These are phyloP conservation scores for Trichoderma sp. DNA, from an alignment of 2,329 filamentous ascomycete genomes.

Conservation along the genomic window DNA sequence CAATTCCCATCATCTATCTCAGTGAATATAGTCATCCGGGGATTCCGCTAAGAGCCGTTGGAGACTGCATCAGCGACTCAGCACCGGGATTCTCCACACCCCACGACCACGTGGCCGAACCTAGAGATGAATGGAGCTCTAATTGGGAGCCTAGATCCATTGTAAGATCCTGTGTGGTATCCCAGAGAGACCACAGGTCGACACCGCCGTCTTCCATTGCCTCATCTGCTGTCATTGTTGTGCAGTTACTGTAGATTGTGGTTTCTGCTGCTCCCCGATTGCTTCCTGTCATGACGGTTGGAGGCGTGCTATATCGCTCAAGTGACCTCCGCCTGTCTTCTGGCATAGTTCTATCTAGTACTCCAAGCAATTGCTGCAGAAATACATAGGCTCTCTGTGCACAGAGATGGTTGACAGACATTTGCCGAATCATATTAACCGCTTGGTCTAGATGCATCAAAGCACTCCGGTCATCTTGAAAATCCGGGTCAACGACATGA, in stretches of 20 bases:
- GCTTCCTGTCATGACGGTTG: background rate
- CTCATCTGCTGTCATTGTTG: background rate
- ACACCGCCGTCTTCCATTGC: background rate
- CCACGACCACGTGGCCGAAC: constrained; percentile 11
- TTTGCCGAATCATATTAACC: constrained; percentile 8
- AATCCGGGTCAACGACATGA: constrained; percentile 11
- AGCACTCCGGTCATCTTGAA: constrained; percentile 8
- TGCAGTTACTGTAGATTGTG: background rate
- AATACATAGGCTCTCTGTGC: constrained; percentile 12
- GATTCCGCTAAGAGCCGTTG: background rate
- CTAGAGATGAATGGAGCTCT: constrained; percentile 8
- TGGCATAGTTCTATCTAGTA: constrained; percentile 3
- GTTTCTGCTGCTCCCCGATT: background rate
- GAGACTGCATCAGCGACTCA: background rate
- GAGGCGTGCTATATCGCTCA: constrained; percentile 4
- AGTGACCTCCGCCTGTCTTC: background rate
- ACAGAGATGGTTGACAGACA: constrained; percentile 10
- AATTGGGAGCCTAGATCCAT: constrained; percentile 11
- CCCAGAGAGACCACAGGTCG: constrained; percentile 13
- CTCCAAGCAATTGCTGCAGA: constrained; percentile 4
- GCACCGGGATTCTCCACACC: constrained; percentile 1
- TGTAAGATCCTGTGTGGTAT: constrained; percentile 9
- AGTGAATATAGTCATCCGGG: background rate
- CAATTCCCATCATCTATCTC: background rate
- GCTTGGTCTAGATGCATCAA: constrained; percentile 7